Conservation (phyloP, 2,329 filamentous ascomycete species). For the Colletotrichum sp. region DNA sequence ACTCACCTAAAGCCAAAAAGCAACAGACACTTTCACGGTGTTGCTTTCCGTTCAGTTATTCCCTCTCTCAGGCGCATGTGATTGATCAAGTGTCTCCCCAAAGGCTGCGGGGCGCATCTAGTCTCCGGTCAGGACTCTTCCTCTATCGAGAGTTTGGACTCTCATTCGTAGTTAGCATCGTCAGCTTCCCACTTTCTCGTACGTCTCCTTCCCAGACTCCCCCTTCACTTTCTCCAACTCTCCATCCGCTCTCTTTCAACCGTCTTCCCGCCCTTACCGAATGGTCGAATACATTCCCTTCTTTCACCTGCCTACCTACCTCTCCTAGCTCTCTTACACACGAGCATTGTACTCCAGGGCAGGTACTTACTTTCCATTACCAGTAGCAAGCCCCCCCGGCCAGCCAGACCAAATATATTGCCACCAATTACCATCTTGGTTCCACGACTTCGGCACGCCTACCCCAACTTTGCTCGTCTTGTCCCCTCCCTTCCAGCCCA, state of each 20-base stretch:
- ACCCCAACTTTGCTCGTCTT: conserved; percentile 5
- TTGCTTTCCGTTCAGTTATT: neutral
- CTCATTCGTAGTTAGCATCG: neutral
- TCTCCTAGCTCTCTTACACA: neutral
- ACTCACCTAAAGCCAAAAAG: neutral
- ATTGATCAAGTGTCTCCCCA: neutral
- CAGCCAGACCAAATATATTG: neutral
- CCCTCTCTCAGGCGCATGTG: neutral
- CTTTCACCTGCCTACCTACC: neutral
- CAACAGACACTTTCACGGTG: neutral
- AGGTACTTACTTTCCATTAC: neutral
- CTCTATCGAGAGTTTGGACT: neutral
- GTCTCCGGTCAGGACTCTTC: no score
- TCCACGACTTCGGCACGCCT: neutral
- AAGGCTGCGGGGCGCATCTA: no score
- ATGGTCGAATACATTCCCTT: neutral
- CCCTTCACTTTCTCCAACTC: neutral
- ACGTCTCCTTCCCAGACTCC: neutral
- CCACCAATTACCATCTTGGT: conserved; percentile 11
- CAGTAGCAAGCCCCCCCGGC: neutral
- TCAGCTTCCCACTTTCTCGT: neutral
- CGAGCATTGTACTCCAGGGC: neutral
- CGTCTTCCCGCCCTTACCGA: neutral
- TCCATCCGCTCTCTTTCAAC: neutral
- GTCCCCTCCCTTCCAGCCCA: neutral